These are phyloP conservation scores for Annona cherimola DNA, from an alignment of 164 flowering plant genomes.

Conservation along the genomic window DNA sequence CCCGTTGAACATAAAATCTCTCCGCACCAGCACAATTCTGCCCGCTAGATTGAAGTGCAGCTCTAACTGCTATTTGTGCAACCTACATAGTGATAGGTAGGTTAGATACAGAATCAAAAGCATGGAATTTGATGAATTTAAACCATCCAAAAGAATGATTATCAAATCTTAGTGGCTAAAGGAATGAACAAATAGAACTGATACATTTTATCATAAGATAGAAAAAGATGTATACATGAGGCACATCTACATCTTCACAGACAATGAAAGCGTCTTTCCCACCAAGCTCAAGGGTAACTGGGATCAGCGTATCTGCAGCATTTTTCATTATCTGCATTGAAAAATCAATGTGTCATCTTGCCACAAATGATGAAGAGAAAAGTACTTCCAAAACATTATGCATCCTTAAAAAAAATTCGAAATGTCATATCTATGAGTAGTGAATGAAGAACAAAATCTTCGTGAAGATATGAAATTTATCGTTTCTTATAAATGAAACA, in stretches of 20 bases:
- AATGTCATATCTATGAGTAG: neutral
- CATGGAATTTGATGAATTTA: neutral
- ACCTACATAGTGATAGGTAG: conserved; percentile 39
- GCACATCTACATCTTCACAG: conserved; percentile 91
- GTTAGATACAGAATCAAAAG: neutral
- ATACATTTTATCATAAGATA: neutral
- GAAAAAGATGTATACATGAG: conserved; percentile 53
- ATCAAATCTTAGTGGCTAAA: neutral
- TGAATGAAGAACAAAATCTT: neutral
- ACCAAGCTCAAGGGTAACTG: conserved; percentile 97
- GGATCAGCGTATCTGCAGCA: conserved; percentile 73
- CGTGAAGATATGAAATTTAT: neutral
- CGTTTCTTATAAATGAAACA: neutral
- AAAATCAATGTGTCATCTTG: neutral
- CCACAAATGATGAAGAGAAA: neutral
- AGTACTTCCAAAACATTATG: neutral
- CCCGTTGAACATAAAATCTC: conserved; percentile 90
- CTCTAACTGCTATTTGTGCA: conserved; percentile 93
- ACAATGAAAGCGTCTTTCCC: conserved; percentile 98
- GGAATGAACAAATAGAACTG: conserved; percentile 5
- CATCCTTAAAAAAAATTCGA: neutral
- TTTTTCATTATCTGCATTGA: conserved; percentile 81
- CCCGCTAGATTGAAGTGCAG: conserved; percentile 94
- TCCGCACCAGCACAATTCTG: conserved; percentile 99
- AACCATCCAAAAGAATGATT: neutral